Base-by-base conservation (phyloP, 345 rosid species). In the Salix caprea region DNA sequence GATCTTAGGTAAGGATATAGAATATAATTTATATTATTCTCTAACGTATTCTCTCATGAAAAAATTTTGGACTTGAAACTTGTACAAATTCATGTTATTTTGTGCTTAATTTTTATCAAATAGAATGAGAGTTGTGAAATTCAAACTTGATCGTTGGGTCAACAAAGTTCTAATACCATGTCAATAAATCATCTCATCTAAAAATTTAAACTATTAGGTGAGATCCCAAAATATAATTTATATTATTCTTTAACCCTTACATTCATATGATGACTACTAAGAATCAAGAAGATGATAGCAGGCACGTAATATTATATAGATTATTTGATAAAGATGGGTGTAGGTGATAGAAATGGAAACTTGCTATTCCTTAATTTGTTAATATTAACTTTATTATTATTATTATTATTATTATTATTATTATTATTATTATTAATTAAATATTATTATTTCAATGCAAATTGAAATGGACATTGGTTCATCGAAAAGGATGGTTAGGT, bases 271-370 rank as follows among this genome's bases (percentile, higher is more conserved):
- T 7, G 24, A 50, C 70, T 1, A 12, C 15, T 6, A 1, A 32
- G 42, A 13, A 32, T 8, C 18, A 32, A 52, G n/a, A 56, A 11
- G 5, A 36, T 6, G 30, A 56, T 34, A 50, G 16, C n/a, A 30
- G 32, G 23, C 30, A 37, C 67, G 50, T n/a, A 58, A 58, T 37
- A 11, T 7, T 6, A 36, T 19, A 44, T 46, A 13, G 15, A 30
- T 21, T 21, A 0, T 21, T 9, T 21, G 77, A 74, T 48, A 74
- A 65, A 65, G 77, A 66, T 65, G 11, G 77, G 18, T 50, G 71
- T 74, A 65, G 77, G 77, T 74, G 65, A 65, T 65, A n/a, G 36
- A 19, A 71, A 74, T 50, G 28, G 21, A 58, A 58, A 64, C 40
- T 16, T 52, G 39, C 40, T 21, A 32, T 28, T 7, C 36, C 39